phyloP scores from a whole-genome alignment of 192 early-diverging fungal species.

The Globomyces pollinis-pini region DNA sequence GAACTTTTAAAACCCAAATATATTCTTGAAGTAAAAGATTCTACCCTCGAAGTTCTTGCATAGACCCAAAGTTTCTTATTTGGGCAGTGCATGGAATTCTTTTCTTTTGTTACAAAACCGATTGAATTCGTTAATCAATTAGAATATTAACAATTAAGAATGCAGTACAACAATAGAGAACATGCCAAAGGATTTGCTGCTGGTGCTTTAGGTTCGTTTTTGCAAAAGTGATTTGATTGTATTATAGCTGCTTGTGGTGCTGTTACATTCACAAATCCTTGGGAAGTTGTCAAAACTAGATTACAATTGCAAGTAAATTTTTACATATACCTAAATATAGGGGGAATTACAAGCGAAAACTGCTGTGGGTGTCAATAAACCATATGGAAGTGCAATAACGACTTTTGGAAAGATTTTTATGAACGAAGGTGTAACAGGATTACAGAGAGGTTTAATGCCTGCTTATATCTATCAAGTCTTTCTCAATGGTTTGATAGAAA shows the following conservation, averaged over 20 bases:
- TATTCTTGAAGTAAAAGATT: no score
- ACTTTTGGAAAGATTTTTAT: constrained; percentile 69
- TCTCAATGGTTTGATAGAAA: constrained; percentile 92
- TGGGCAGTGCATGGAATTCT: no score
- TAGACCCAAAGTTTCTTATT: no score
- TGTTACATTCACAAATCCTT: constrained; percentile 93
- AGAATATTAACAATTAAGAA: no score
- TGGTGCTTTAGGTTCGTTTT: no score
- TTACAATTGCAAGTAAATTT: constrained; percentile 93
- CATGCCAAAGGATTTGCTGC: constrained; percentile 4
- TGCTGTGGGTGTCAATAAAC: constrained; percentile 2
- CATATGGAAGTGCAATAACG: constrained; percentile 70
- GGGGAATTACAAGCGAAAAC: constrained; percentile 52
- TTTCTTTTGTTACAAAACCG: no score
- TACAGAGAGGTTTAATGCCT: constrained; percentile 79
- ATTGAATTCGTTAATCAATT: no score
- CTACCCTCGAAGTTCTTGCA: no score
- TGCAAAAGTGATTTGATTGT: no score
- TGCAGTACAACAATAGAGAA: no score
- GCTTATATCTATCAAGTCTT: constrained; percentile 88
- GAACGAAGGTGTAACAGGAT: constrained; percentile 75
- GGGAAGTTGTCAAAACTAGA: constrained; percentile 91
- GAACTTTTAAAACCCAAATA: no score
- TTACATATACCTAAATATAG: no score
- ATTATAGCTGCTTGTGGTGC: constrained; percentile 34